Conservation (phyloP, 495 filamentous ascomycete genomes). For the Daldinia grandis region DNA sequence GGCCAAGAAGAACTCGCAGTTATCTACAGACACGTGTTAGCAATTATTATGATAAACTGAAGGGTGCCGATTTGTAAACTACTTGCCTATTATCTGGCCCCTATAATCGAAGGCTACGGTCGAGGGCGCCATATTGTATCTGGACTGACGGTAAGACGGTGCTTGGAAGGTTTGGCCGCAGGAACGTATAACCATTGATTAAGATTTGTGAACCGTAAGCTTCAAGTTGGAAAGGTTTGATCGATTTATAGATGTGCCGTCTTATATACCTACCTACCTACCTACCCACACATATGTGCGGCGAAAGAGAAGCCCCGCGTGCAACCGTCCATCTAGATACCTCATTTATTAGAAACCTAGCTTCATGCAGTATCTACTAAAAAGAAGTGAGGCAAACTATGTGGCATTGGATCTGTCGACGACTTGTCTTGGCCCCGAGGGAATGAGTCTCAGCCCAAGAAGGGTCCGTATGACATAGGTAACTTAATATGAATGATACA, state of each 20-base stretch:
- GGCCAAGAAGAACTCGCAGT: conserved; percentile 50
- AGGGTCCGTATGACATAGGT: conserved; percentile 7
- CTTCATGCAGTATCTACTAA: conserved; percentile 22
- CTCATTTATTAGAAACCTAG: conserved; percentile 12
- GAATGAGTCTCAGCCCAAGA: conserved; percentile 24
- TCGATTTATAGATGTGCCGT: conserved; percentile 18
- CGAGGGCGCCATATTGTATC: conserved; percentile 19
- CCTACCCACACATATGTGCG: conserved; percentile 10
- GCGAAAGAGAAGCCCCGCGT: conserved; percentile 13
- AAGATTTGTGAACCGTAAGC: conserved; percentile 18
- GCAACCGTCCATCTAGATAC: conserved; percentile 23
- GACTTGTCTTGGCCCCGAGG: conserved; percentile 7
- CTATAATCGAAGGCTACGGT: conserved; percentile 22
- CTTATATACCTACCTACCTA: no score
- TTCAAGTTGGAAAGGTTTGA: conserved; percentile 6
- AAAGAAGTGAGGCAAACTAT: conserved; percentile 35
- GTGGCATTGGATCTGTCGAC: conserved; percentile 13
- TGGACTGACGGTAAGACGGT: conserved; percentile 9
- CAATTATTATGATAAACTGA: background rate
- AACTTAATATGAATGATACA: conserved; percentile 16
- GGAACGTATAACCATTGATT: conserved; percentile 34
- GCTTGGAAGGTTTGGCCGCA: conserved; percentile 10
- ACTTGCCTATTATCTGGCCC: conserved; percentile 41
- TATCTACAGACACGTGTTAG: conserved; percentile 43
- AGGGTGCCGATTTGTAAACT: background rate